Evolutionary conservation across 2,329 filamentous ascomycete genomes (phyloP).

Genomic region (Achaetomium macrosporum): DNA sequence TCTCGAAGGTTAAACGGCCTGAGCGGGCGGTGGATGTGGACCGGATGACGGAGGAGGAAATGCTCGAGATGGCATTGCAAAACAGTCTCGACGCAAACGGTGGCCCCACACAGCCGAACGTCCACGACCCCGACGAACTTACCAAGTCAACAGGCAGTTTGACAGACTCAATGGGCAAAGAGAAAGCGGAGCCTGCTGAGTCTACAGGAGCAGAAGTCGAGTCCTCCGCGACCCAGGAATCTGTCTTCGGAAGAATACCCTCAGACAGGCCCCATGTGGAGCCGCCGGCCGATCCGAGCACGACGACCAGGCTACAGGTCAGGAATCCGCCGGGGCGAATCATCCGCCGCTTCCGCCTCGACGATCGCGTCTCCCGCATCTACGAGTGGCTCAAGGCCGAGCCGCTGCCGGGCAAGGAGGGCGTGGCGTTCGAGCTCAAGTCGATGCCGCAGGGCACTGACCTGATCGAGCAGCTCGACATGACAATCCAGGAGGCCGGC

Average conservation of each 20-base stretch:
- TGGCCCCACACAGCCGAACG: conserved; percentile 41
- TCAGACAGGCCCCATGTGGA: conserved; percentile 69
- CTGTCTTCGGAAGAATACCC: conserved; percentile 65
- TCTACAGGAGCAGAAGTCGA: conserved; percentile 35
- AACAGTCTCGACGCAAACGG: conserved; percentile 67
- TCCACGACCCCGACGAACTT: conserved; percentile 79
- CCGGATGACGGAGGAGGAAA: conserved; percentile 93
- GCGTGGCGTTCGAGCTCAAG: conserved; percentile 79
- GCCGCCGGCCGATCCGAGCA: conserved; percentile 62
- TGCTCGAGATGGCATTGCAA: conserved; percentile 88
- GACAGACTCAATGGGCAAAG: conserved; percentile 21
- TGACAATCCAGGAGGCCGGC: conserved; percentile 72
- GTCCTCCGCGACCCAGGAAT: conserved; percentile 27
- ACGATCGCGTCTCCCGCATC: conserved; percentile 72
- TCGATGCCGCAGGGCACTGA: conserved; percentile 73
- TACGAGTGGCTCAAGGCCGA: conserved; percentile 97
- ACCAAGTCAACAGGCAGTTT: conserved; percentile 55
- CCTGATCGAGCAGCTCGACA: conserved; percentile 67
- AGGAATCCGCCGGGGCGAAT: conserved; percentile 77
- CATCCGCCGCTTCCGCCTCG: conserved; percentile 74
- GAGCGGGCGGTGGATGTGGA: conserved; percentile 66
- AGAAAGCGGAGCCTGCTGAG: conserved; percentile 20
- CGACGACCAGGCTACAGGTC: conserved; percentile 87
- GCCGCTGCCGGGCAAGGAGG: conserved; percentile 73
- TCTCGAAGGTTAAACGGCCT: conserved; percentile 67